phyloP scores from a whole-genome alignment of 352 stramenopile species.

The Globisporangium ultimum region DNA sequence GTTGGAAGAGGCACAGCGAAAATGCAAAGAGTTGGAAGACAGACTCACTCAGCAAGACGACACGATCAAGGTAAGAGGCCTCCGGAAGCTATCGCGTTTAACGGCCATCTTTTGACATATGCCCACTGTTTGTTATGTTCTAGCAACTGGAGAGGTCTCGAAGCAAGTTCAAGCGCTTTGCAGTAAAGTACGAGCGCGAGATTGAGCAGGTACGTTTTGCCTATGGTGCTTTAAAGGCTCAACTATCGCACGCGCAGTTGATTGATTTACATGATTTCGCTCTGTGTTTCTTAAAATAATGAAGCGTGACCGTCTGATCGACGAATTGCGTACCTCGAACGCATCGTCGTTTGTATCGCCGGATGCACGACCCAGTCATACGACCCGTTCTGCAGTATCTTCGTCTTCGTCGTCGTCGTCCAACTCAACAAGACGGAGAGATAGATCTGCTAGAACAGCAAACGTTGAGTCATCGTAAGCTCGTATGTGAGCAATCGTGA shows the following conservation, averaged over 20 bases:
- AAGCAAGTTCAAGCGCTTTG: slow-evolving; percentile 86
- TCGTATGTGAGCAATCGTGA: neutral
- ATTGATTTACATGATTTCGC: too few relatives aligned
- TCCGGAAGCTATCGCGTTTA: neutral
- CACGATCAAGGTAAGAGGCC: slow-evolving; percentile 66
- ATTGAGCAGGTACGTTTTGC: slow-evolving; percentile 60
- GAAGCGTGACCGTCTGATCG: slow-evolving; percentile 32
- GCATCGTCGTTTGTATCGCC: slow-evolving; percentile 16
- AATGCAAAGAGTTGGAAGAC: slow-evolving; percentile 80
- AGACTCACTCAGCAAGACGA: slow-evolving; percentile 64
- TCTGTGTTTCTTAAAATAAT: neutral
- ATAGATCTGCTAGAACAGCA: neutral
- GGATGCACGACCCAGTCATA: neutral
- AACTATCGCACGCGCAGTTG: neutral
- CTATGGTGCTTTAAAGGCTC: too few relatives aligned
- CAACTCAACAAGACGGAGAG: slow-evolving; percentile 5
- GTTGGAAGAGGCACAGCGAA: slow-evolving; percentile 63
- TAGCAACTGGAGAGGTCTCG: slow-evolving; percentile 81
- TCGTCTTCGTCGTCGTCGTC: slow-evolving; percentile 5
- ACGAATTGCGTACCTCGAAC: slow-evolving; percentile 27
- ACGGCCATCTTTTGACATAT: neutral
- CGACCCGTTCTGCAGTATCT: slow-evolving; percentile 2
- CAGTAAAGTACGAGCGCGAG: slow-evolving; percentile 80
- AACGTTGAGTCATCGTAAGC: neutral
- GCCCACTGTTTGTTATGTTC: slow-evolving; percentile 7